Conservation (phyloP, 192 early-diverging fungal species). For the Kickxella alabastrina region DNA sequence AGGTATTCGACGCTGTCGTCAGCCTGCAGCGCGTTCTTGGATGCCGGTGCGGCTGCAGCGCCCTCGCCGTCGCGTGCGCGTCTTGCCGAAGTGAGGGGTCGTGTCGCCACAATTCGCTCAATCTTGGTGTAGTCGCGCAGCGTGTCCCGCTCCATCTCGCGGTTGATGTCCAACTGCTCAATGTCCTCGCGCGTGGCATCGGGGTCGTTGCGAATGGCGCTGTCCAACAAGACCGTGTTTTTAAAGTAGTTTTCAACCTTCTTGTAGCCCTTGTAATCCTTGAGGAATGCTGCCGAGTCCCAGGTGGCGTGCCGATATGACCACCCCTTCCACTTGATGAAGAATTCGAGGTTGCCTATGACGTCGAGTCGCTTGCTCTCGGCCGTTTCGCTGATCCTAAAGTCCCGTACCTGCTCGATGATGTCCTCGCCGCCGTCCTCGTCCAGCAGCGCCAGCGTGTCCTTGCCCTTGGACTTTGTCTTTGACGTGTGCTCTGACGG, state of each 20-base stretch:
- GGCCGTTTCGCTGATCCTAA: constrained; percentile 22
- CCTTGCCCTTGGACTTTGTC: constrained; percentile 22
- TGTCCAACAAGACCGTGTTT: constrained; percentile 59
- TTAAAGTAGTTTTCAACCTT: constrained; percentile 86
- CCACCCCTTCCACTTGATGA: constrained; percentile 93
- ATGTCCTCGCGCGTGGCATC: constrained; percentile 81
- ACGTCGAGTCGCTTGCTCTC: constrained; percentile 24
- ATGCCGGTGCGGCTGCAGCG: background rate
- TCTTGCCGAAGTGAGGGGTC: constrained; percentile 35
- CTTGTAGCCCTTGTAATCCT: constrained; percentile 75
- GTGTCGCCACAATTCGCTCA: constrained; percentile 81
- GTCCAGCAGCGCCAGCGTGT: constrained; percentile 33
- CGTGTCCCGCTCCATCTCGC: constrained; percentile 74
- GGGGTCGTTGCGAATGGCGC: constrained; percentile 57
- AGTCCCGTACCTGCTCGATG: constrained; percentile 52
- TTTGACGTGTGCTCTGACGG: constrained; percentile 7
- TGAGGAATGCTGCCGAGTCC: constrained; percentile 67
- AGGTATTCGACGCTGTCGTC: constrained; percentile 75
- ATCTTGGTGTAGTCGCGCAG: constrained; percentile 82
- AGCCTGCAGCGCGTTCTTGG: constrained; percentile 13
- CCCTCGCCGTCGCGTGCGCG: constrained; percentile 38
- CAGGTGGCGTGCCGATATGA: constrained; percentile 91
- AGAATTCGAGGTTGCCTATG: constrained; percentile 66
- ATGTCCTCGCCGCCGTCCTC: constrained; percentile 41
- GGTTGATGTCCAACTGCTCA: constrained; percentile 80